Conservation (phyloP, 768 basidiomycete species). For the Calocybe indica region DNA sequence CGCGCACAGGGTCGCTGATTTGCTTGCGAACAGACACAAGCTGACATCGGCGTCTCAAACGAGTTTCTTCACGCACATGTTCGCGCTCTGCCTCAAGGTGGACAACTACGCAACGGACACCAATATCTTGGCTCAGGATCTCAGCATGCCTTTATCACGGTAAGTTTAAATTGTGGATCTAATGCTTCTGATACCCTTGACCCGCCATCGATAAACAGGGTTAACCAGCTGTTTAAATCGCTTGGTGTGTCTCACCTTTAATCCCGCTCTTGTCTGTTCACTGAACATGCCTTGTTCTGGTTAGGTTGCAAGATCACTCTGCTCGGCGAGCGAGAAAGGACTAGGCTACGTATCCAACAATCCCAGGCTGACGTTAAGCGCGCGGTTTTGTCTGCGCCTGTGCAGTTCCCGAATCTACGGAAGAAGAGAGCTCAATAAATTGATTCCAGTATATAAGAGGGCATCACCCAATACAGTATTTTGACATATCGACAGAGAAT, state of each 20-base stretch:
- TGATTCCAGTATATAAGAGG: too few relatives aligned
- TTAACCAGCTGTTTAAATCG: conserved; percentile 69
- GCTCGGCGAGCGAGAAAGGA: conserved; percentile 56
- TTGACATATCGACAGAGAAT: too few relatives aligned
- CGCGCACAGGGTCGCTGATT: conserved; percentile 1
- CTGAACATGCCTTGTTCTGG: not conserved
- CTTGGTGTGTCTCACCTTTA: conserved; percentile 37
- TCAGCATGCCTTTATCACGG: conserved; percentile 61
- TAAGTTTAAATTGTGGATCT: conserved; percentile 29
- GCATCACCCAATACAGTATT: too few relatives aligned
- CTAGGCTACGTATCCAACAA: conserved; percentile 61
- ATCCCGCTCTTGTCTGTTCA: conserved; percentile 1
- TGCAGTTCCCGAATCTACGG: conserved; percentile 73
- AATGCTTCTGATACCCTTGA: too few relatives aligned
- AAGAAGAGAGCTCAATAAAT: conserved; percentile 26
- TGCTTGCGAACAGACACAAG: conserved; percentile 30
- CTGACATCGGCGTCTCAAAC: conserved; percentile 68
- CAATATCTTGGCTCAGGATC: conserved; percentile 61
- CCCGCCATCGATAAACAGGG: conserved; percentile 17
- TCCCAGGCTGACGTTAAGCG: conserved; percentile 58
- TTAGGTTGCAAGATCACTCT: conserved; percentile 69
- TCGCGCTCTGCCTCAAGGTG: conserved; percentile 73
- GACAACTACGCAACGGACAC: conserved; percentile 77
- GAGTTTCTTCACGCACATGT: conserved; percentile 69
- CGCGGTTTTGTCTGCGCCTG: conserved; percentile 69